A percentile compares a stretch with the other conserved stretches of the same genome.
These are phyloP conservation scores for Podospora fimiseda DNA, from an alignment of 495 filamentous ascomycete species.

Conservation along the genomic window DNA sequence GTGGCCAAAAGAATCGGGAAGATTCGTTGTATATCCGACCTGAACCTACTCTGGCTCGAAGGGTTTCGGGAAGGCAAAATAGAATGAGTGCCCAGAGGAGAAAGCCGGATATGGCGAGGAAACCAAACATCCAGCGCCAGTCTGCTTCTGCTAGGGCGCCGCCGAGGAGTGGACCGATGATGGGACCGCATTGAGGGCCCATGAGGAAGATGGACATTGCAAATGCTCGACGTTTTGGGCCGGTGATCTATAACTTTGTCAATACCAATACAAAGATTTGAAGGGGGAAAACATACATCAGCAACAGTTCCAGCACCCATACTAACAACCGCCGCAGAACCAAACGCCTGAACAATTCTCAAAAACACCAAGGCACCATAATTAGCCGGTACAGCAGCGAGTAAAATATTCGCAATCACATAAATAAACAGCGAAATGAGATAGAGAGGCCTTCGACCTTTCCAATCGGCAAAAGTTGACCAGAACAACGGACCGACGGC, in stretches of 20 bases:
- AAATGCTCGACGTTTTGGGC: conserved; percentile 10
- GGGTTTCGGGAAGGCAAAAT: conserved; percentile 1
- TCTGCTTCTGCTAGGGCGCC: conserved; percentile 10
- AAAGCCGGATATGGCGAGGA: not conserved
- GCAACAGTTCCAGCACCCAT: conserved; percentile 12
- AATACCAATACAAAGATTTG: not conserved
- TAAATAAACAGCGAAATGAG: conserved; percentile 8
- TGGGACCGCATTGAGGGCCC: conserved; percentile 12
- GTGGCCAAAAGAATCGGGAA: conserved; percentile 7
- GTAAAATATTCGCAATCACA: conserved; percentile 6
- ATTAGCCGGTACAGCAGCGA: conserved; percentile 7
- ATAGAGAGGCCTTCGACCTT: conserved; percentile 11
- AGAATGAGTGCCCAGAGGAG: conserved; percentile 3
- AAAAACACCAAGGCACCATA: conserved; percentile 9
- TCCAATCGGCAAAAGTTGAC: conserved; percentile 12
- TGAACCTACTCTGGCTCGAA: conserved; percentile 3
- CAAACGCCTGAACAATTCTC: conserved; percentile 7
- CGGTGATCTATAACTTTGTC: conserved; percentile 6
- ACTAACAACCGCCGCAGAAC: conserved; percentile 4
- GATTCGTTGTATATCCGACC: conserved; percentile 2
- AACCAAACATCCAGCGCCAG: conserved; percentile 16
- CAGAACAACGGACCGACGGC: conserved; percentile 11
- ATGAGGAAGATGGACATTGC: conserved; percentile 12
- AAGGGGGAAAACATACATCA: conserved; percentile 6
- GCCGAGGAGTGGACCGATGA: conserved; percentile 9